Base-by-base conservation (phyloP, 495 filamentous ascomycete species). In the Penicilliopsis zonata region DNA sequence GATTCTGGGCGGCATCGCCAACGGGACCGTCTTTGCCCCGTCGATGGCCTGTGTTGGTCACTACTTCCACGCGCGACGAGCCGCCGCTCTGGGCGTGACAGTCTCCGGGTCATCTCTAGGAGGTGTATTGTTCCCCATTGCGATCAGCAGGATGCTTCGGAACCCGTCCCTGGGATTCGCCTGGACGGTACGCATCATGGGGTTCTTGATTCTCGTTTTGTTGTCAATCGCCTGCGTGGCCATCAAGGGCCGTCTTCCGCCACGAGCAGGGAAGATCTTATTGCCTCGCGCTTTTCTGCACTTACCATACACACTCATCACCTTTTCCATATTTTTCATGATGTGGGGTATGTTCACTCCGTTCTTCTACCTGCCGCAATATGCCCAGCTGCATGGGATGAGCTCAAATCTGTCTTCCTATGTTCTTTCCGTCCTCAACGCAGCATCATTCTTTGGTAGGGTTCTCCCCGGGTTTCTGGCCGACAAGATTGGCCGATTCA, bases 61-160 rank as follows among this genome's bases (percentile, higher is more conserved):
- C 21, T 70, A 60, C 43, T 77, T 78, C 39, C 44, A 56, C 33
- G 60, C 61, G 36, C 59, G 59, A 28, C 47, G 72, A 9, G 66
- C 42, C 1, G 49, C 58, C 3, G 73, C 70, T 0, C 18, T 70
- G 15, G 72, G 70, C 0, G 9, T 70, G 2, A 53, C 50, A 2
- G 28, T 55, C 2, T 50, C 52, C 0, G 50, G 65, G 1, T 53
- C 54, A 15, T 47, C 37, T 8, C 13, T 58, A 40, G 65, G 67
- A 10, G 67, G 67, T 9, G 44, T 69, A 23, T 50, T 70, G 26
- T 69, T 66, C 34, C 67, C 67, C 1, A 69, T 72, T 37, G 42
- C 61, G 6, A 6, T 23, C 6, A 23, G 21, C 21, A 23, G 21
- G 21, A 23, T 23, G 21, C 10, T 23, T 23, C 6, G 21, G 21